Percentiles rank a stretch among this genome's conserved stretches.
These are phyloP conservation scores for Effrenium voratum DNA, from an alignment of 73 alveolate genomes.

Conservation along the genomic window DNA sequence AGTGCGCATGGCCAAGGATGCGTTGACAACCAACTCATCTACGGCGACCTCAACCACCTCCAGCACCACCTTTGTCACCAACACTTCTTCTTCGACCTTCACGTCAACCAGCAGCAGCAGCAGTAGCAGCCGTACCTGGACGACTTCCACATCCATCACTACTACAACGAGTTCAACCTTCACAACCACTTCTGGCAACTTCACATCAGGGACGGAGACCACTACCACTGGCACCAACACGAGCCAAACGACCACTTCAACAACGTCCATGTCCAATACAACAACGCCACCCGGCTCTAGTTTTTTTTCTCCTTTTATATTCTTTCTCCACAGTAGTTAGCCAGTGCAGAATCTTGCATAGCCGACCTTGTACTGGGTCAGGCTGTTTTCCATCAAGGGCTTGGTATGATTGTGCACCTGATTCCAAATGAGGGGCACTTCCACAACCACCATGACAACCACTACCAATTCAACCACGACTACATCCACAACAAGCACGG, in stretches of 20 bases:
- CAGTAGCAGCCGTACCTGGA: neutral
- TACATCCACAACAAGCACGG: too few relatives aligned
- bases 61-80: neutral
- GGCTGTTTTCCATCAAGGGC: neutral
- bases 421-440: neutral
- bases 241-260: neutral
- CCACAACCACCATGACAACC: slow-evolving; percentile 34
- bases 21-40: neutral
- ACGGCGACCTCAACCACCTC: neutral
- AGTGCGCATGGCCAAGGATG: too few relatives aligned
- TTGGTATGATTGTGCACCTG: neutral
- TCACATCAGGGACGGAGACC: slow-evolving; percentile 29
- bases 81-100: neutral
- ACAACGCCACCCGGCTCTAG: neutral
- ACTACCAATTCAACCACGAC: neutral
- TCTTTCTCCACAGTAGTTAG: too few relatives aligned
- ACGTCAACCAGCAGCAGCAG: neutral
- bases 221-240: neutral
- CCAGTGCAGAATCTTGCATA: too few relatives aligned
- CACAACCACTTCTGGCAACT: slow-evolving; percentile 51
- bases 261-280: neutral
- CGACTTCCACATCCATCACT: neutral
- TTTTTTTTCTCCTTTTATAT: too few relatives aligned
- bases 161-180: slow-evolving; percentile 1
- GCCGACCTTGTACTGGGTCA: too few relatives aligned